phyloP scores from a whole-genome alignment of 2,329 filamentous ascomycete species.

The Chaetomiaceae sp. region DNA sequence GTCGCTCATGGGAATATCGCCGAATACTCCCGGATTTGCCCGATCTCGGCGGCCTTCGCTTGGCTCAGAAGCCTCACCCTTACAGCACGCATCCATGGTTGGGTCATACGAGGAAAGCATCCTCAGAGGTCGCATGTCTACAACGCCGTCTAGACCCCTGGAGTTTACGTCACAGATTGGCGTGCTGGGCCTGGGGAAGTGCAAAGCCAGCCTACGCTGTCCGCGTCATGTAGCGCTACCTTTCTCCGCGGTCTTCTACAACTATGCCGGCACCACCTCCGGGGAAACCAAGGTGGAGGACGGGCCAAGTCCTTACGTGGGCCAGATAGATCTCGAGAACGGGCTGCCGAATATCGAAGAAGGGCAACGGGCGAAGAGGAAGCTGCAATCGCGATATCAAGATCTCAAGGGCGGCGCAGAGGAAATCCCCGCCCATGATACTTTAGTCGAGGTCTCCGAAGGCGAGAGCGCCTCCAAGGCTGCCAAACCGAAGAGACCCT shows the following conservation, averaged over 20 bases:
- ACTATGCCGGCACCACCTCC: slow-evolving; percentile 67
- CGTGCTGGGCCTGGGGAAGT: slow-evolving; percentile 82
- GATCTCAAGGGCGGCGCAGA: slow-evolving; percentile 35
- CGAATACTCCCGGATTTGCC: slow-evolving; percentile 48
- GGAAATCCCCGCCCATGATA: slow-evolving; percentile 27
- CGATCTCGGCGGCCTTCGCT: slow-evolving; percentile 65
- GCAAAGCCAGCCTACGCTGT: slow-evolving; percentile 78
- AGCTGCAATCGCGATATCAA: slow-evolving; percentile 42
- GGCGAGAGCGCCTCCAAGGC: slow-evolving; percentile 23
- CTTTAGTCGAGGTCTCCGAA: slow-evolving; percentile 14
- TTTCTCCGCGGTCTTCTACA: slow-evolving; percentile 95
- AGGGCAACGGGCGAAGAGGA: slow-evolving; percentile 44
- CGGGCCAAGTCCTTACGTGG: slow-evolving; percentile 93
- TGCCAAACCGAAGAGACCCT: slow-evolving; percentile 48
- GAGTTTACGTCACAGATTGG: slow-evolving; percentile 95
- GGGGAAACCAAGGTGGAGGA: slow-evolving; percentile 66
- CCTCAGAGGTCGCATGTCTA: slow-evolving; percentile 91
- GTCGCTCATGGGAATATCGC: slow-evolving; percentile 38
- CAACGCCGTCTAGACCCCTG: slow-evolving; percentile 84
- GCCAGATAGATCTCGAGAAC: slow-evolving; percentile 85
- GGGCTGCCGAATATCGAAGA: slow-evolving; percentile 55
- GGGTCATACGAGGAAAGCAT: slow-evolving; percentile 98
- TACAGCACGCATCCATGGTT: slow-evolving; percentile 92
- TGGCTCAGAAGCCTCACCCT: slow-evolving; percentile 67
- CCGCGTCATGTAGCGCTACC: slow-evolving; percentile 85